Evolutionary conservation across 805 yeast genomes (phyloP).

Genomic region (Yamadazyma laniorum): DNA sequence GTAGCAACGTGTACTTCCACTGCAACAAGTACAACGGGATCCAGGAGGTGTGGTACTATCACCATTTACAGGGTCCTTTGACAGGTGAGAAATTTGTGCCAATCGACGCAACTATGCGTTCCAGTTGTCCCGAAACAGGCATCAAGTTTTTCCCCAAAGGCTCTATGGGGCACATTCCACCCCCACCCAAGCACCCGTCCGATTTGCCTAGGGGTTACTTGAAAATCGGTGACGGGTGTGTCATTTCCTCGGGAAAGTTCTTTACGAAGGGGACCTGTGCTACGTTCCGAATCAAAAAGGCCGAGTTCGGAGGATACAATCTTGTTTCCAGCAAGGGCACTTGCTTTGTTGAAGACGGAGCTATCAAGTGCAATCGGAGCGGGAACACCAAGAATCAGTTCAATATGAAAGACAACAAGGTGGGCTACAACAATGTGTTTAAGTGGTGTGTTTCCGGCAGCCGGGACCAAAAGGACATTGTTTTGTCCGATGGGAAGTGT

Average conservation of each 20-base stretch:
- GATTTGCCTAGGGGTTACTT: conserved; percentile 11
- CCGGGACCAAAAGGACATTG: conserved; percentile 15
- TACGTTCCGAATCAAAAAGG: conserved; percentile 53
- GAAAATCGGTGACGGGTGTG: conserved; percentile 51
- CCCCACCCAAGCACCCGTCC: conserved; percentile 12
- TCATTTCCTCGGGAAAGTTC: conserved; percentile 87
- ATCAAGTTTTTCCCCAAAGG: conserved; percentile 72
- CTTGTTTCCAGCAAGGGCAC: conserved; percentile 69
- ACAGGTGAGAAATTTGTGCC: conserved; percentile 58
- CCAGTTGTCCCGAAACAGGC: conserved; percentile 58
- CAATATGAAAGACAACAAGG: conserved; percentile 40
- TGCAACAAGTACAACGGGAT: conserved; percentile 39
- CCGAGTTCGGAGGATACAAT: conserved; percentile 71
- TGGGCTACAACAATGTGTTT: conserved; percentile 61
- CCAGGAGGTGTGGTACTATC: conserved; percentile 81
- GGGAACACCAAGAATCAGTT: conserved; percentile 30
- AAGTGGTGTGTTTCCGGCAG: conserved; percentile 54
- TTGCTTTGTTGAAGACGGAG: conserved; percentile 50
- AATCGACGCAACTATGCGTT: conserved; percentile 53
- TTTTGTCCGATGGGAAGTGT: conserved; percentile 21
- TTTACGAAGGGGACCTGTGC: conserved; percentile 84
- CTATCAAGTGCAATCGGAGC: conserved; percentile 21
- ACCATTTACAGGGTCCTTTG: conserved; percentile 71
- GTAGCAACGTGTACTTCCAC: conserved; percentile 33
- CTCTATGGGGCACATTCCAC: conserved; percentile 21